phyloP scores from a whole-genome alignment of 805 yeast genomes.

The Yarrowia sp. region DNA sequence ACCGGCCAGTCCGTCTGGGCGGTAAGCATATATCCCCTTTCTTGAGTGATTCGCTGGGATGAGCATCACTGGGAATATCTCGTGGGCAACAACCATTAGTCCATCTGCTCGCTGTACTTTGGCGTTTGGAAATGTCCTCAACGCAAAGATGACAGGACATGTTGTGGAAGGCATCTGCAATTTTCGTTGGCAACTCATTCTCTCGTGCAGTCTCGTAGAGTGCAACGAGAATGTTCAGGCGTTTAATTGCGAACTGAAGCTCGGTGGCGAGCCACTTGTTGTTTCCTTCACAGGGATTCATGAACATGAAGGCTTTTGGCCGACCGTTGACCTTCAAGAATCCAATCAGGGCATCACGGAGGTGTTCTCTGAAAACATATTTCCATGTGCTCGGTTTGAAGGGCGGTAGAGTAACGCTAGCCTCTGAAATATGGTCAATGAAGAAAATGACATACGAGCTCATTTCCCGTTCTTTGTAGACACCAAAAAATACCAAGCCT shows the following conservation, averaged over 20 bases:
- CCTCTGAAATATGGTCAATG: neutral
- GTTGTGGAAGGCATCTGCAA: neutral
- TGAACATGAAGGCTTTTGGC: neutral
- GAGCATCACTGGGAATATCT: neutral
- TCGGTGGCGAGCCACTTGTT: neutral
- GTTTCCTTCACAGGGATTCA: neutral
- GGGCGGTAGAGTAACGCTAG: neutral
- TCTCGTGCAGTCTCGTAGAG: neutral
- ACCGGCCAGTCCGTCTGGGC: neutral
- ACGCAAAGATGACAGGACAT: neutral
- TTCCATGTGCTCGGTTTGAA: neutral
- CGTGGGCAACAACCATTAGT: too few relatives aligned
- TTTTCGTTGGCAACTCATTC: neutral
- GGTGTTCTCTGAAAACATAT: neutral
- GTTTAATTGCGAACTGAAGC: neutral
- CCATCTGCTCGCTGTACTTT: too few relatives aligned
- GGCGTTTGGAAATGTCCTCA: neutral
- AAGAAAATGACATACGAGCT: neutral
- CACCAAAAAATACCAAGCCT: neutral
- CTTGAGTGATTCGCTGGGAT: neutral
- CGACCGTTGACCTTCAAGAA: neutral
- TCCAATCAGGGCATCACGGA: neutral
- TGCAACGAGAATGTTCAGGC: neutral
- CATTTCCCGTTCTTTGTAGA: neutral
- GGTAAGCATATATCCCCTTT: neutral